Evolutionary conservation across 331 rosid genomes (phyloP).

Genomic region (Quercus phellos): DNA sequence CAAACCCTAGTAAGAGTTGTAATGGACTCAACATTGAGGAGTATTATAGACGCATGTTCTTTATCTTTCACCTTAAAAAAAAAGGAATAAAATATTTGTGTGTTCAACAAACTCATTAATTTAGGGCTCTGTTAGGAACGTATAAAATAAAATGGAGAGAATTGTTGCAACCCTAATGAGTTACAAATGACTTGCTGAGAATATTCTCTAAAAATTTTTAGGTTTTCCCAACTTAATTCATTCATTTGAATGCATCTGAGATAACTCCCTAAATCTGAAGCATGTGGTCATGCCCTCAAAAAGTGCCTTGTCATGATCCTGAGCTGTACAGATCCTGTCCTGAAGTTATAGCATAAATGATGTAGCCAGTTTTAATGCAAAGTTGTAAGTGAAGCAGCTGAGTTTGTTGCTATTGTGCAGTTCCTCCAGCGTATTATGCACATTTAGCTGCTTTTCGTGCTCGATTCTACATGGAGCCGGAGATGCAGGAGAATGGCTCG

Average conservation of each 20-base stretch:
- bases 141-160: not conserved
- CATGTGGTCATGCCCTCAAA: not conserved
- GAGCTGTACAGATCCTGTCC: not conserved
- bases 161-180: not conserved
- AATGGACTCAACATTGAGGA: not conserved
- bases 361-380: not conserved
- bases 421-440: constrained; percentile 97
- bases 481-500: constrained; percentile 72
- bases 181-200: not conserved
- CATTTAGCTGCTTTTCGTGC: constrained; percentile 98
- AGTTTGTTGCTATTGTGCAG: constrained; percentile 40
- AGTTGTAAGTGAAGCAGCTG: not conserved
- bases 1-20: not conserved
- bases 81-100: not conserved
- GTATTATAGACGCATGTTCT: not conserved
- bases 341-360: not conserved
- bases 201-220: not conserved
- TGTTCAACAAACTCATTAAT: not conserved
- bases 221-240: not conserved
- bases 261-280: not conserved
- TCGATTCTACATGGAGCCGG: constrained; percentile 97
- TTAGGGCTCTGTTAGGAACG: too few relatives aligned
- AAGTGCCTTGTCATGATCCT: not conserved
- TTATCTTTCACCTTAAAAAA: too few relatives aligned
- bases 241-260: not conserved